These are phyloP conservation scores for Hansenula sp. DNA, from an alignment of 1,139 yeast genomes.

Conservation along the genomic window DNA sequence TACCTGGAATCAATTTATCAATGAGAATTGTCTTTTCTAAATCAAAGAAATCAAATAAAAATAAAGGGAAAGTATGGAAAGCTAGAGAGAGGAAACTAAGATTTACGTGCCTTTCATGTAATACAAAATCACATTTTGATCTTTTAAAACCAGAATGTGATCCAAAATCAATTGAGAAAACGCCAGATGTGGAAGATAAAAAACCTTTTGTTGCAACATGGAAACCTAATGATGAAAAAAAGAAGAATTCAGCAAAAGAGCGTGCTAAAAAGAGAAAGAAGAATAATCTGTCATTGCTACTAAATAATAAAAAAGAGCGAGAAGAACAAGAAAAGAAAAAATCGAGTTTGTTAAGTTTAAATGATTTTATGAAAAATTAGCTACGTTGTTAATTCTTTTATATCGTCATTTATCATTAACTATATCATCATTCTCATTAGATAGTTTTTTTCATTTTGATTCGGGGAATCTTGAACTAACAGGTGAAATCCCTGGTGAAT, in stretches of 20 bases:
- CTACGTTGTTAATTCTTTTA: background rate
- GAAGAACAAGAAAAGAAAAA: slow-evolving; percentile 29
- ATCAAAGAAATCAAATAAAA: slow-evolving; percentile 9
- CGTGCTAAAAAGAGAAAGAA: slow-evolving; percentile 32
- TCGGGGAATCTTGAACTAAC: background rate
- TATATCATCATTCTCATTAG: background rate
- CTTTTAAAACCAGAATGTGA: slow-evolving; percentile 5
- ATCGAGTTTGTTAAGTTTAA: slow-evolving; percentile 36
- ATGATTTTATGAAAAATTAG: slow-evolving; percentile 40
- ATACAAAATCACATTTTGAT: slow-evolving; percentile 14
- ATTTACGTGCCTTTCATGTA: slow-evolving; percentile 31
- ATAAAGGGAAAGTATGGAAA: slow-evolving; percentile 7
- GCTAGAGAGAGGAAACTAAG: slow-evolving; percentile 22
- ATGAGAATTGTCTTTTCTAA: slow-evolving; percentile 25
- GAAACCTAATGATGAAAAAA: slow-evolving; percentile 31
- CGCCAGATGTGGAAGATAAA: background rate
- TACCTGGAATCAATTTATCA: slow-evolving; percentile 42
- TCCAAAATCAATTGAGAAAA: slow-evolving; percentile 3
- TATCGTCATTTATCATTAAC: slow-evolving; percentile 1
- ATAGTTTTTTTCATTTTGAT: background rate
- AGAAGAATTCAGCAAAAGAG: slow-evolving; percentile 32
- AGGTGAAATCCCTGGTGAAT: background rate
- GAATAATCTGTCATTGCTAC: slow-evolving; percentile 29
- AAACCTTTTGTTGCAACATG: slow-evolving; percentile 20
- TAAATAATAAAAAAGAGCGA: slow-evolving; percentile 40